A percentile compares a stretch with the other conserved stretches of the same genome.
These are phyloP conservation scores for Beauveria caledonica DNA, from an alignment of 2,329 filamentous ascomycete genomes.

Conservation along the genomic window DNA sequence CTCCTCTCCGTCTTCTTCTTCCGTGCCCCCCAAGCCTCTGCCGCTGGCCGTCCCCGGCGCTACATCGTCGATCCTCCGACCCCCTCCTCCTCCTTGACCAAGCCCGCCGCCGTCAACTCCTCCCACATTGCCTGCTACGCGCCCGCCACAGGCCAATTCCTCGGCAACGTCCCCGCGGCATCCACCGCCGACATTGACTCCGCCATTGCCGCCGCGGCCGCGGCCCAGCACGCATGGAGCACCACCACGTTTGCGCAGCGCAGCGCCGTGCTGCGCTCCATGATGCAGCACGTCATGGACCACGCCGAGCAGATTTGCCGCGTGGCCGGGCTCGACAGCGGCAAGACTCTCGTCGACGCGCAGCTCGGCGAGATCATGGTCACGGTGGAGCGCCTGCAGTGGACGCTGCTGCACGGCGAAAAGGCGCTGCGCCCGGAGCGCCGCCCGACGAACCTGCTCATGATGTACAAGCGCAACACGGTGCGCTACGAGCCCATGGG, in stretches of 20 bases:
- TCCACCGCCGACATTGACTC: slow-evolving; percentile 71
- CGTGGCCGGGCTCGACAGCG: slow-evolving; percentile 82
- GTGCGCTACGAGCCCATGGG: slow-evolving; percentile 89
- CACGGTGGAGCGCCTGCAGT: slow-evolving; percentile 86
- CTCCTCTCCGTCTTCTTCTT: slow-evolving; percentile 24
- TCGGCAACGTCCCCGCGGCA: slow-evolving; percentile 71
- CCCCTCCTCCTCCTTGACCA: slow-evolving; percentile 45
- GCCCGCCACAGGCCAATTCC: slow-evolving; percentile 77
- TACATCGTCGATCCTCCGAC: slow-evolving; percentile 58
- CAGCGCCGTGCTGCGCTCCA: slow-evolving; percentile 67
- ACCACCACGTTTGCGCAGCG: slow-evolving; percentile 70
- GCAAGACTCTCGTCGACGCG: slow-evolving; percentile 93
- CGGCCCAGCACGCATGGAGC: slow-evolving; percentile 71
- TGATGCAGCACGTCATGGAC: slow-evolving; percentile 77
- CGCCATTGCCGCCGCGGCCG: slow-evolving; percentile 62
- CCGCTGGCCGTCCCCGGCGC: slow-evolving; percentile 36
- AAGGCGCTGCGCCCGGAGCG: slow-evolving; percentile 62
- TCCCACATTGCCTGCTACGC: slow-evolving; percentile 75
- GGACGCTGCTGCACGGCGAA: slow-evolving; percentile 89
- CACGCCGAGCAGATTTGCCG: slow-evolving; percentile 82
- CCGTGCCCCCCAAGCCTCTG: slow-evolving; percentile 20
- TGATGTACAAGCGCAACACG: slow-evolving; percentile 91
- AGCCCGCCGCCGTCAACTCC: slow-evolving; percentile 53
- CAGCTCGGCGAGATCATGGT: slow-evolving; percentile 91
- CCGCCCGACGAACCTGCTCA: slow-evolving; percentile 81